Percentiles rank a stretch among this genome's conserved stretches.
Evolutionary conservation across 1,284 basidiomycete species (phyloP).

Genomic region (Pseudozyma tsukubaensis): DNA sequence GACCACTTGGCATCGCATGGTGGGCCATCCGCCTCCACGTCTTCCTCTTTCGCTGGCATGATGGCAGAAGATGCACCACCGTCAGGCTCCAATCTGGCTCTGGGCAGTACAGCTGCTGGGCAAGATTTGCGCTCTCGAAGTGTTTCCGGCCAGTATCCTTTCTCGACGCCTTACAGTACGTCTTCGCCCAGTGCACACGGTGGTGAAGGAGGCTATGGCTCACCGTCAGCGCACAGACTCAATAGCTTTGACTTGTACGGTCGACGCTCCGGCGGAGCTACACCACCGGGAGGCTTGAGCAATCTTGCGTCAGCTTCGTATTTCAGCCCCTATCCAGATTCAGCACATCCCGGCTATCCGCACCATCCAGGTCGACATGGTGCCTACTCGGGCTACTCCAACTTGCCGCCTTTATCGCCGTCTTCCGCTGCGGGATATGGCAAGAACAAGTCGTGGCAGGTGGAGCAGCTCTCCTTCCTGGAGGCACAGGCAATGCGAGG

Average conservation of each 20-base stretch:
- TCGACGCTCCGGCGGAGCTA: slow-evolving; percentile 24
- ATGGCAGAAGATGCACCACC: neutral
- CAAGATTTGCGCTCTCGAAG: slow-evolving; percentile 23
- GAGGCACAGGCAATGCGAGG: slow-evolving; percentile 45
- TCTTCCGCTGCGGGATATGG: slow-evolving; percentile 48
- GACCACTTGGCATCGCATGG: slow-evolving; percentile 12
- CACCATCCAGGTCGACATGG: slow-evolving; percentile 26
- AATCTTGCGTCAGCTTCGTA: slow-evolving; percentile 16
- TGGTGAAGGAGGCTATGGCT: neutral
- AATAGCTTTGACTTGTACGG: slow-evolving; percentile 46
- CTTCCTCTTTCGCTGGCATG: slow-evolving; percentile 1
- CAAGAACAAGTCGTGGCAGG: slow-evolving; percentile 57
- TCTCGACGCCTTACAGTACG: neutral
- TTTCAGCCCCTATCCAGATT: slow-evolving; percentile 17
- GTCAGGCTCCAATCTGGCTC: neutral
- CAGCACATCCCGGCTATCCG: slow-evolving; percentile 2
- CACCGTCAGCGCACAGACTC: slow-evolving; percentile 16
- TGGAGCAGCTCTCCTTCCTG: slow-evolving; percentile 57
- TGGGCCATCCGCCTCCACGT: slow-evolving; percentile 1
- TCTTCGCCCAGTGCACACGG: slow-evolving; percentile 9
- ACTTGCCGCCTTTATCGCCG: slow-evolving; percentile 7
- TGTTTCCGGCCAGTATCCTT: slow-evolving; percentile 19
- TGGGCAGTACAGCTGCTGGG: neutral
- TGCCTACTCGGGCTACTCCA: slow-evolving; percentile 25
- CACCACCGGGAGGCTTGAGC: slow-evolving; percentile 19